phyloP scores from a whole-genome alignment of 768 basidiomycete genomes.

The Crucibulum laeve region DNA sequence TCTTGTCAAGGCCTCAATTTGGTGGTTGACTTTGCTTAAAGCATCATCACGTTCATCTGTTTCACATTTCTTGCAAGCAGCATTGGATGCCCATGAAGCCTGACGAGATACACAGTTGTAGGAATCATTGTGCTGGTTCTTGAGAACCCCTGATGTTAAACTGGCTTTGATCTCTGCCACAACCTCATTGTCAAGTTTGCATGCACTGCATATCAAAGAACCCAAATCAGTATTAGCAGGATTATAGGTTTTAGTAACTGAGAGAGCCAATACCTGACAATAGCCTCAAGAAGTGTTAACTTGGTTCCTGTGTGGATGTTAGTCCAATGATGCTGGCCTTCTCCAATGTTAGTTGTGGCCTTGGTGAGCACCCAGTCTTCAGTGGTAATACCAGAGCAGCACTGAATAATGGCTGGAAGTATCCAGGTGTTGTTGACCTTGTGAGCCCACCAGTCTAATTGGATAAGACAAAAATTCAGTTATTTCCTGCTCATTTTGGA shows the following conservation, averaged over 20 bases:
- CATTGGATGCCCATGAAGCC: too few species aligned
- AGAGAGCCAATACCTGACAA: conserved; percentile 10
- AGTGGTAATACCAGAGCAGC: conserved; percentile 10
- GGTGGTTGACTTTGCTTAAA: too few species aligned
- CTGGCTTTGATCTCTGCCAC: conserved; percentile 7
- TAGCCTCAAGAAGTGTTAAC: conserved; percentile 13
- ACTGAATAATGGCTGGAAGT: conserved; percentile 16
- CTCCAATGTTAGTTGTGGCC: conserved; percentile 15
- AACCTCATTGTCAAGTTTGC: conserved; percentile 2
- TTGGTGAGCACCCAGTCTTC: conserved; percentile 15
- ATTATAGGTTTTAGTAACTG: background rate
- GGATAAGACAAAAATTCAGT: conserved; percentile 6
- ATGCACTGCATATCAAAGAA: conserved; percentile 1
- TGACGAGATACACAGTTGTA: too few species aligned
- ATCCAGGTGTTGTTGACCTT: conserved; percentile 18
- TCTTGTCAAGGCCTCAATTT: too few species aligned
- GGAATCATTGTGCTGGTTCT: conserved; percentile 7
- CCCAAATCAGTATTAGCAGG: background rate
- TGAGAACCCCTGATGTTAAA: conserved; percentile 6
- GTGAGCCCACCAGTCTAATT: conserved; percentile 18
- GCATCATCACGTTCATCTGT: too few species aligned
- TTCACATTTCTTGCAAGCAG: too few species aligned
- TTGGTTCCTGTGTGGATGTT: conserved; percentile 13
- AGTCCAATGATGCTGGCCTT: conserved; percentile 16
- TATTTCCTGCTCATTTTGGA: conserved; percentile 8